Evolutionary conservation across 768 basidiomycete species (phyloP), one percentile per base, ranked within the genome.

Genomic region (Tubosaeta brunneosetosa): DNA sequence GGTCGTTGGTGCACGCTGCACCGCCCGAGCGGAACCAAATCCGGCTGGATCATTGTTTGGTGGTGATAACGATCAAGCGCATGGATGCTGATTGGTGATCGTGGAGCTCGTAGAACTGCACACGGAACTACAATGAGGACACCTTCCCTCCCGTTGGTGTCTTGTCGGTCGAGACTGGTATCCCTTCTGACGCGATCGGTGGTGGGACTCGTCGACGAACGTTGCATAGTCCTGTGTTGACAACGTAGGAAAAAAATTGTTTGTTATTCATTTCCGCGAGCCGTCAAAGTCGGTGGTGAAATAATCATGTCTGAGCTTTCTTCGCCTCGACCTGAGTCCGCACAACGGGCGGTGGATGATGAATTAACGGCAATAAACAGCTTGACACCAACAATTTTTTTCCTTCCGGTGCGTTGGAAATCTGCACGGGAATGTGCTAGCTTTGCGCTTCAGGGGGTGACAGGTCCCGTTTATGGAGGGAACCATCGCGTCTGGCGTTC

Each of bases 1-100:
- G 83, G 85, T 53, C 41, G 73, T 8, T 45, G 67, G 29, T 38
- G 47, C 45, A 50, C 14, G 47, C 44, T 38, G 54, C 60, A 65
- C 49, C 55, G 47, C 55, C 53, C 26, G 34, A 44, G 25, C 54
- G 58, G 61, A 65, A 47, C 61, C 57, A 46, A 41, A 65, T 50
- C 50, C 53, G 63, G 63, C 42, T 49, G 63, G 49, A 52, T 59
- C 60, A 43, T 65, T 56, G 48, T 54, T 46, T 41, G 34, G 36
- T 25, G 34, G 14, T 29, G 62, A 62, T 61, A 64, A 47, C 48
- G 55, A 61, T 52, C 60, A 32, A 16, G 34, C 31, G 46, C 33
- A 50, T 26, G 33, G 44, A 42, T 38, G 19, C 9, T 49, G 44
- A 27, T 59, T 47, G 48, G 32, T 11, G 31, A 34, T 29, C 38